Evolutionary conservation across 192 early-diverging fungal species (phyloP).

Genomic region (Dissophora globulifera): DNA sequence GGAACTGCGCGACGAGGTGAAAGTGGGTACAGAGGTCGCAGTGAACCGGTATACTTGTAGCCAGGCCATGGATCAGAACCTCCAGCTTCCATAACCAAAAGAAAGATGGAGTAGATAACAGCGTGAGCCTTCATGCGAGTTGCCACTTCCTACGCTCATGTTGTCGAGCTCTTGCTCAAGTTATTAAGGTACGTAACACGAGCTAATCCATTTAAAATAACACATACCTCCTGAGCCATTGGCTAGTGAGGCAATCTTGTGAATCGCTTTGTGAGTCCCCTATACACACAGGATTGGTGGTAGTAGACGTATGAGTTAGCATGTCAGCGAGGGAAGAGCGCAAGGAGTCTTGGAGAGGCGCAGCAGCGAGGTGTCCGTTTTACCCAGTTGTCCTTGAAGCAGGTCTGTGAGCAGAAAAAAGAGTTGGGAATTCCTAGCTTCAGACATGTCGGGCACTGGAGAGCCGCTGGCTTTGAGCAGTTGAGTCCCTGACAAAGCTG

Average conservation of each 20-base stretch:
- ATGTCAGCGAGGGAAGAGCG: too few relatives aligned
- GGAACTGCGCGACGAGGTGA: constrained; percentile 77
- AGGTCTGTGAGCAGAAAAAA: constrained; percentile 84
- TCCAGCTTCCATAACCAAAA: constrained; percentile 12
- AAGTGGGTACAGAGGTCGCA: constrained; percentile 82
- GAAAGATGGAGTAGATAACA: too few relatives aligned
- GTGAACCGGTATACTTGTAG: constrained; percentile 68
- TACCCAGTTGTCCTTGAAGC: constrained; percentile 81
- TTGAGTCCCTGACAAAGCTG: constrained; percentile 55
- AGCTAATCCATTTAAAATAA: too few relatives aligned
- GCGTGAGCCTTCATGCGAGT: too few relatives aligned
- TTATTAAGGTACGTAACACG: too few relatives aligned
- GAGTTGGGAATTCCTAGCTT: constrained; percentile 73
- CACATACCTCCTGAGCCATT: constrained; percentile 34
- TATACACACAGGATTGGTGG: background rate
- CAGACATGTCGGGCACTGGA: constrained; percentile 86
- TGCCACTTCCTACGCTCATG: too few relatives aligned
- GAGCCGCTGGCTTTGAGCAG: constrained; percentile 72
- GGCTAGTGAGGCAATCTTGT: constrained; percentile 40
- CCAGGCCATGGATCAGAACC: constrained; percentile 53
- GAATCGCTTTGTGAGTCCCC: constrained; percentile 46
- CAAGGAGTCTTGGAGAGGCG: too few relatives aligned
- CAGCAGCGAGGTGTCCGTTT: too few relatives aligned
- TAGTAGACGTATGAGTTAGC: too few relatives aligned
- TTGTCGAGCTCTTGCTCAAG: too few relatives aligned